A percentile compares a stretch with the other conserved stretches of the same genome.
Evolutionary conservation across 306 rosid genomes (phyloP).

Genomic region (Malus sieversii): DNA sequence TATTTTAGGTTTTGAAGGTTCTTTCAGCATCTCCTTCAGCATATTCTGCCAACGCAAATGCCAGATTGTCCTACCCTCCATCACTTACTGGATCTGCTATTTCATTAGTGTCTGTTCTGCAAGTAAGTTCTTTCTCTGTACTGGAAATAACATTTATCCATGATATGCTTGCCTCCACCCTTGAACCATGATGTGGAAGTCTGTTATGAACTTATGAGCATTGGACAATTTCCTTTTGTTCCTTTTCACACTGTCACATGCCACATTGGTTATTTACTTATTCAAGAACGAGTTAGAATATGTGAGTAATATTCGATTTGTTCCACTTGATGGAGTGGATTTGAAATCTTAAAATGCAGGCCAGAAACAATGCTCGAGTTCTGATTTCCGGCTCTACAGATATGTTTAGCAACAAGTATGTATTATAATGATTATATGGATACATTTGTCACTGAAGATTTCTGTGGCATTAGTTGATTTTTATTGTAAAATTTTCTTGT

Average conservation of each 20-base stretch:
- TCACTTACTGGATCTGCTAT: neutral
- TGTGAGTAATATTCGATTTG: neutral
- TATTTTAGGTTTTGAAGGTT: neutral
- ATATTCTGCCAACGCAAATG: neutral
- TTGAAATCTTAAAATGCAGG: neutral
- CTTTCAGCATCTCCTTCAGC: neutral
- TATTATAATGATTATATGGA: neutral
- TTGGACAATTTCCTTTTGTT: neutral
- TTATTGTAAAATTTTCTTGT: neutral
- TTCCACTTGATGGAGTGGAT: neutral
- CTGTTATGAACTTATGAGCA: neutral
- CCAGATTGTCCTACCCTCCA: neutral
- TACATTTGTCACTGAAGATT: neutral
- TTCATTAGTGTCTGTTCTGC: neutral
- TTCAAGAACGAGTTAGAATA: neutral
- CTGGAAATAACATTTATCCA: neutral
- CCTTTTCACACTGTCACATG: neutral
- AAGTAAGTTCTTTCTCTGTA: neutral
- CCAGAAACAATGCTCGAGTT: neutral
- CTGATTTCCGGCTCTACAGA: neutral
- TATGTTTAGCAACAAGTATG: neutral
- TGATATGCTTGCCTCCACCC: neutral
- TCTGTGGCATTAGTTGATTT: neutral
- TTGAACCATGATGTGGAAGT: neutral
- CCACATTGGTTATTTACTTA: neutral